These are phyloP conservation scores for Populus ilicifolia DNA, from an alignment of 345 rosid genomes.

Conservation along the genomic window DNA sequence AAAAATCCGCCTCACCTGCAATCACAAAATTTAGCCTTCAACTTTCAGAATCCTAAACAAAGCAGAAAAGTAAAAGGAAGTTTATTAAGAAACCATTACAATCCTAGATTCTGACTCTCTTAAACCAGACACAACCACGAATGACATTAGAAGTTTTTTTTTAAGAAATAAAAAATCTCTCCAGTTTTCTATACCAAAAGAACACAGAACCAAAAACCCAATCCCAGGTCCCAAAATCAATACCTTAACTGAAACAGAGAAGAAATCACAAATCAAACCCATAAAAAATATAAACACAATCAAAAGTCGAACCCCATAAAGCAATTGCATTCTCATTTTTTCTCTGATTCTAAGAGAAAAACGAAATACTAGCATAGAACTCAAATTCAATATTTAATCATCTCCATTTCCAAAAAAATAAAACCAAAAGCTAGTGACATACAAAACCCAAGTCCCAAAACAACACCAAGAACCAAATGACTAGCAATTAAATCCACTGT, in stretches of 20 bases:
- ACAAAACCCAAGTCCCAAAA: neutral
- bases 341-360: neutral
- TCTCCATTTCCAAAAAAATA: neutral
- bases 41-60: neutral
- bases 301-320: neutral
- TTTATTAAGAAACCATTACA: neutral
- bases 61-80: neutral
- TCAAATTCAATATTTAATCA: neutral
- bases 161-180: neutral
- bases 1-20: conserved; percentile 52
- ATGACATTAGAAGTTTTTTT: neutral
- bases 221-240: neutral
- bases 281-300: neutral
- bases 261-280: neutral
- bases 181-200: neutral
- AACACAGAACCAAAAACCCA: neutral
- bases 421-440: neutral
- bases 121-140: neutral
- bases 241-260: neutral
- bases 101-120: neutral
- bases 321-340: neutral
- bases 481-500: conserved; percentile 10
- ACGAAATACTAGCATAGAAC: neutral
- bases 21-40: conserved; percentile 6
- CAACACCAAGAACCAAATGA: neutral